Evolutionary conservation across 106 monocot species (phyloP).

Genomic region (Triglochin maritima): DNA sequence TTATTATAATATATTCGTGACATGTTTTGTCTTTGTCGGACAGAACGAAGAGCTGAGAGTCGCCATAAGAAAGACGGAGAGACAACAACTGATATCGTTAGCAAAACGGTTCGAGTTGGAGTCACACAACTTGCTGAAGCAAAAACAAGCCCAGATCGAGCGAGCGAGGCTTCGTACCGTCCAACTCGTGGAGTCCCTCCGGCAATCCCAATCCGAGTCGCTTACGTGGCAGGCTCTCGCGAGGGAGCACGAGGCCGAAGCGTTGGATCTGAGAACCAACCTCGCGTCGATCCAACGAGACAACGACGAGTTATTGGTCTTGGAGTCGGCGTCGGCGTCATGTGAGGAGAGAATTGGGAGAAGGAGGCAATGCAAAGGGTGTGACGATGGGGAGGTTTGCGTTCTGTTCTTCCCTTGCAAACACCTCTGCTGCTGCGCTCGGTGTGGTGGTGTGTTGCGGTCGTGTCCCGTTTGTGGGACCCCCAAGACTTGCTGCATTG

Average conservation of each 20-base stretch:
- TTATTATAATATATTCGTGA: neutral
- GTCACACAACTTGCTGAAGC: constrained; percentile 5
- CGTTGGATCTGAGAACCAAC: constrained; percentile 5
- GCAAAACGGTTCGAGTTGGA: constrained; percentile 4
- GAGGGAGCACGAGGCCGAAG: constrained; percentile 19
- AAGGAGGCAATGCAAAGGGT: constrained; percentile 1
- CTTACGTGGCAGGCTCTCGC: constrained; percentile 22
- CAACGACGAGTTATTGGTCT: constrained; percentile 2
- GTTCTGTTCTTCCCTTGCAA: constrained; percentile 27
- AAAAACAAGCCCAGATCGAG: constrained; percentile 13
- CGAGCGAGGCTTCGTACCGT: neutral
- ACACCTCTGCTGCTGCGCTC: constrained; percentile 20
- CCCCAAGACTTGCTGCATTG: constrained; percentile 17
- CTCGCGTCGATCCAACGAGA: constrained; percentile 4
- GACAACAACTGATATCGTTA: constrained; percentile 3
- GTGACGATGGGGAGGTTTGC: constrained; percentile 11
- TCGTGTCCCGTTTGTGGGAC: constrained; percentile 27
- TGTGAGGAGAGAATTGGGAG: neutral
- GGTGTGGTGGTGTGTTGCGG: constrained; percentile 11
- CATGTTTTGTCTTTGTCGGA: neutral
- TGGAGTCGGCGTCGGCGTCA: neutral
- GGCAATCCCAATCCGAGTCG: constrained; percentile 6
- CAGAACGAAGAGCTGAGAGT: constrained; percentile 11
- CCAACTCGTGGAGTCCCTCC: constrained; percentile 10
- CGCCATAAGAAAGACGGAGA: constrained; percentile 7